Percentiles rank a stretch among this genome's conserved stretches.
phyloP scores from a whole-genome alignment of 306 rosid genomes.

The Canavalia ensiformis region DNA sequence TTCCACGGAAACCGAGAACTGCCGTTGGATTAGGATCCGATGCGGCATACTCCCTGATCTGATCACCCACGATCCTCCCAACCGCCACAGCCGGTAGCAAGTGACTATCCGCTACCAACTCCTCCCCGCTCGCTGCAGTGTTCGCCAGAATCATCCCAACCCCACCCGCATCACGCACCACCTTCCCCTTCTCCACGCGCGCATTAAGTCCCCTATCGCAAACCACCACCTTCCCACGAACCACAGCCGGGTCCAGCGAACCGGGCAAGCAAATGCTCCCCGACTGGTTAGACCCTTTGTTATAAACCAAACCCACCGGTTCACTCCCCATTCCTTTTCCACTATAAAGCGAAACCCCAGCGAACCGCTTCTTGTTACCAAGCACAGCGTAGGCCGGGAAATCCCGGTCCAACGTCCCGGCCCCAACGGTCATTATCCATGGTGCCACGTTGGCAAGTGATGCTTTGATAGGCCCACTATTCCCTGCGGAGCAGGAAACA shows the following conservation, averaged over 20 bases:
- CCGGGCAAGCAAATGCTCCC: conserved; percentile 76
- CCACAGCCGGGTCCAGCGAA: conserved; percentile 68
- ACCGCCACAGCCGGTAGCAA: conserved; percentile 89
- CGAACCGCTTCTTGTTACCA: conserved; percentile 61
- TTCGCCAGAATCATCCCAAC: conserved; percentile 92
- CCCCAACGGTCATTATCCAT: conserved; percentile 98
- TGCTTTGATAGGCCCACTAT: conserved; percentile 82
- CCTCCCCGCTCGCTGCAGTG: conserved; percentile 88
- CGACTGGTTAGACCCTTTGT: conserved; percentile 63
- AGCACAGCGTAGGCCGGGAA: conserved; percentile 79
- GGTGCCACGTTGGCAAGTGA: conserved; percentile 91
- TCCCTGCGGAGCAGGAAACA: conserved; percentile 93
- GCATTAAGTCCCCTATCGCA: conserved; percentile 88
- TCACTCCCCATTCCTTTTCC: conserved; percentile 81
- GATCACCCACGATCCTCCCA: conserved; percentile 70
- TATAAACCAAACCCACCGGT: conserved; percentile 69
- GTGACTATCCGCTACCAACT: conserved; percentile 91
- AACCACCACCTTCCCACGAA: conserved; percentile 88
- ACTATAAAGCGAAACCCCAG: conserved; percentile 85
- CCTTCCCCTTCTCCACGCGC: conserved; percentile 90
- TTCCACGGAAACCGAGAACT: conserved; percentile 79
- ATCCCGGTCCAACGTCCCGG: conserved; percentile 90
- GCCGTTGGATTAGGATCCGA: conserved; percentile 74
- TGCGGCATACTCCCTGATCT: conserved; percentile 64
- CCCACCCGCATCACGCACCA: conserved; percentile 86